phyloP scores from a whole-genome alignment of 1,284 basidiomycete species.

The Cryptococcus depauperatus region DNA sequence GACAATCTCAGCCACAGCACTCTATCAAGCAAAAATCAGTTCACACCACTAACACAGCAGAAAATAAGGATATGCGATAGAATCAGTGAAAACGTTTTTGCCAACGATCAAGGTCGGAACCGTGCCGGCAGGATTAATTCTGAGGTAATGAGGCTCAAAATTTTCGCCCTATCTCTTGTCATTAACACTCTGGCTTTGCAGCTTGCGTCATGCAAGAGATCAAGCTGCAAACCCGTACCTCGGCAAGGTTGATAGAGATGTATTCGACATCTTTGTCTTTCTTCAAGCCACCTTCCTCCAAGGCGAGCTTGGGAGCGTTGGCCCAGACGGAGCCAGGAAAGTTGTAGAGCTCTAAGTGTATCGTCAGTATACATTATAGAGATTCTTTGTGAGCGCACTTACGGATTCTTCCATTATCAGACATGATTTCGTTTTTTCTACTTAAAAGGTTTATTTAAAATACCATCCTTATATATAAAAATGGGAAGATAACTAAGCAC shows the following conservation, averaged over 20 bases:
- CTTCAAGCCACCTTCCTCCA: constrained; percentile 33
- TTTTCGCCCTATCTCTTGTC: constrained; percentile 50
- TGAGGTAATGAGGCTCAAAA: constrained; percentile 55
- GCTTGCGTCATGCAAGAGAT: no score
- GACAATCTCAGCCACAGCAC: constrained; percentile 51
- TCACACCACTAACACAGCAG: no score
- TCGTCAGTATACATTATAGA: no score
- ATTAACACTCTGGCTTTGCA: no score
- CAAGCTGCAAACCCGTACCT: constrained; percentile 16
- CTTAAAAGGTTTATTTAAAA: no score
- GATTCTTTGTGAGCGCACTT: no score
- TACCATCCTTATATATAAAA: no score
- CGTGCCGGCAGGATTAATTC: constrained; percentile 53
- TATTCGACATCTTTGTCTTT: constrained; percentile 27
- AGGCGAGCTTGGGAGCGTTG: constrained; percentile 39
- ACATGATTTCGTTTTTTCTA: no score
- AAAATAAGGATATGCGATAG: constrained; percentile 31
- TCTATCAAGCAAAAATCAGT: constrained; percentile 22
- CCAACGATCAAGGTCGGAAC: constrained; percentile 51
- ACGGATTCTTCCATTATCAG: no score
- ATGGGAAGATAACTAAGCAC: no score
- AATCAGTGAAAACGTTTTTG: constrained; percentile 50
- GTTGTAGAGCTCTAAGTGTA: constrained; percentile 29
- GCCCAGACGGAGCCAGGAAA: constrained; percentile 37
- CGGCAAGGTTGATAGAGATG: constrained; percentile 28